phyloP scores from a whole-genome alignment of 129 eudicot species.

The sunflower (Helianthus annuus) region HanXRQr2.0-SUNRISE NC_035436.2:7581635-7582134 shows the following conservation, averaged over 20 bases:
- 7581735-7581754: not conserved
- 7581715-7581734: not conserved
- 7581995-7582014: no score
- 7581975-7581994: no score
- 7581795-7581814: not conserved
- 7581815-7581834: not conserved
- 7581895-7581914: not conserved
- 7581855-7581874: not conserved
- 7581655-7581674: not conserved
- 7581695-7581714: not conserved
- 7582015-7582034: no score
- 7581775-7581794: not conserved
- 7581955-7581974: no score
- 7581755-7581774: not conserved
- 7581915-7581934: no score
- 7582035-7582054: no score
- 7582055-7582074: no score
- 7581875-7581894: not conserved
- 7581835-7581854: not conserved
- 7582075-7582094: no score
- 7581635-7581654: not conserved
- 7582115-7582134: no score
- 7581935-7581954: no score
- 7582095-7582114: no score
- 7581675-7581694: not conserved